Base-by-base conservation (phyloP, 805 yeast genomes). In the Torulaspora franciscae region DNA sequence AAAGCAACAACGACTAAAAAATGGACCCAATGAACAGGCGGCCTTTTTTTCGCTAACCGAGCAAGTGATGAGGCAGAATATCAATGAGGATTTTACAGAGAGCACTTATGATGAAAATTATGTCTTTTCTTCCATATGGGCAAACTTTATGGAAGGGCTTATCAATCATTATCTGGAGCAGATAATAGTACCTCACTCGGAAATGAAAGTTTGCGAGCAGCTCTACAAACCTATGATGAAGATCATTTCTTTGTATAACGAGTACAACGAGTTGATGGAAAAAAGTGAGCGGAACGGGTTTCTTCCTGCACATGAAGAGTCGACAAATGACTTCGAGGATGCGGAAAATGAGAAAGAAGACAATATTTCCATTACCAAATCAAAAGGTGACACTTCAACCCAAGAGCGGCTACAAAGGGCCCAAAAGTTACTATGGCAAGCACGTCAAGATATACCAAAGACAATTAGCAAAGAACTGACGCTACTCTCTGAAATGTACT, bases 141-240 rank as follows among this genome's bases (percentile, higher is more conserved):
- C 69, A 2, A 65, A 65, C 40, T 65, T 65, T 38, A 65, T 64
- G 68, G 69, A 65, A 45, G 68, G 68, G 5, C 43, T 65, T 32
- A 65, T 65, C 14, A 65, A 65, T 38, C 69, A 65, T 45, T 64
- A 64, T 45, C 44, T 65, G 46, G 68, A 65, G 33, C 59, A 57
- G 38, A 54, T 60, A 2, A 65, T 65, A 19, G 65, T 64, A 4
- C 68, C 69, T 6, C 58, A 54, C 14, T 64, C 67, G 13, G 69
- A 65, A 45, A 57, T 57, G 58, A 65, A 64, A 43, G 67, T 65
- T 30, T 64, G 68, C 27, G 66, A 61, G 47, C 68, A 65, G 36
- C 43, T 65, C 29, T 62, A 63, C 46, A 64, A 62, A 35, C 68
- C 68, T 27, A 64, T 64, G 68, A 63, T 64, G 66, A 62, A 63